Conservation (phyloP, 805 yeast genomes). For the Metschnikowia lochheadii region DNA sequence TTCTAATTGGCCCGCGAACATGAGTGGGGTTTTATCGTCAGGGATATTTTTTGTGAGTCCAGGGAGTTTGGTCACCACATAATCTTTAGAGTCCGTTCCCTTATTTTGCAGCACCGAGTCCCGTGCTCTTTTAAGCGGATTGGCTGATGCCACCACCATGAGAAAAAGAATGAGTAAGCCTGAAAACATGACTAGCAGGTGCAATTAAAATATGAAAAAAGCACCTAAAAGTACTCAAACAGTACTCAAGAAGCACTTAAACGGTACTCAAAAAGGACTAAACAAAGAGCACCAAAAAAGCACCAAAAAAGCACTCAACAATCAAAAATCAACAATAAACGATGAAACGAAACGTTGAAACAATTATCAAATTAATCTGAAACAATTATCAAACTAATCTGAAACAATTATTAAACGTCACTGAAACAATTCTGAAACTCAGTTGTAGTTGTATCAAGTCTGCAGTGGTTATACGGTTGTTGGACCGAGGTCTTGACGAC, state of each 20-base stretch:
- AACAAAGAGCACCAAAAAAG: no score
- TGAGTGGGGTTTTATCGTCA: slow-evolving; percentile 39
- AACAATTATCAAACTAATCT: no score
- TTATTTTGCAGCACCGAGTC: slow-evolving; percentile 4
- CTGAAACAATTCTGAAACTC: no score
- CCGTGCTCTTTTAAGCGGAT: slow-evolving; percentile 14
- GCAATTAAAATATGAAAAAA: no score
- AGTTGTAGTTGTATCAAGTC: no score
- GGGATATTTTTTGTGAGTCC: slow-evolving; percentile 33
- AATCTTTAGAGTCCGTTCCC: slow-evolving; percentile 12
- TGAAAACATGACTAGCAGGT: no score
- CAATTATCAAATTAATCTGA: no score
- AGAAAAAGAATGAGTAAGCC: not conserved
- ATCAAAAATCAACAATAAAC: no score
- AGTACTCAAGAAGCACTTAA: not conserved
- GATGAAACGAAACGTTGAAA: no score
- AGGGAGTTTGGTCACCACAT: slow-evolving; percentile 33
- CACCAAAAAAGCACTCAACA: no score
- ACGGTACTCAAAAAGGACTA: not conserved
- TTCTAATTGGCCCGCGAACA: slow-evolving; percentile 67
- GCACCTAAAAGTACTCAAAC: not conserved
- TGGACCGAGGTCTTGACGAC: not conserved
- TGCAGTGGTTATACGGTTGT: no score
- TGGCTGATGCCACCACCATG: slow-evolving; percentile 8
- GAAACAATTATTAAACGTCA: no score